These are phyloP conservation scores for Candida maltosa DNA, from an alignment of 805 yeast species.

Conservation along the genomic window DNA sequence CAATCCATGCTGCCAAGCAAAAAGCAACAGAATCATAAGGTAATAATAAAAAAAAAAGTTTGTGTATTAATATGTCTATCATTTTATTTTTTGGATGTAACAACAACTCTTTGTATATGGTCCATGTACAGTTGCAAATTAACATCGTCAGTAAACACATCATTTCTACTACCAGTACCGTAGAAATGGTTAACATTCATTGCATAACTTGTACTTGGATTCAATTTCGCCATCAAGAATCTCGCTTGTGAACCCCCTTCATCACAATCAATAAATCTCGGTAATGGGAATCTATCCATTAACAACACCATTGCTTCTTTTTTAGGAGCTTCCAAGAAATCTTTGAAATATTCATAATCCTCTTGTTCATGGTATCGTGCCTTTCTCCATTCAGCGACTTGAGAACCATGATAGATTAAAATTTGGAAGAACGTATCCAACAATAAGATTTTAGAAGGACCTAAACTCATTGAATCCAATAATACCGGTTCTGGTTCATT, in stretches of 20 bases:
- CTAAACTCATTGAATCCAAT: conserved; percentile 60
- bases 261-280: conserved; percentile 69
- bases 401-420: conserved; percentile 63
- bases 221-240: conserved; percentile 64
- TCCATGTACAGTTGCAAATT: conserved; percentile 57
- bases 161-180: conserved; percentile 13
- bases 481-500: conserved; percentile 61
- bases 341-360: conserved; percentile 57
- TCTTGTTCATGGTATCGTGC: conserved; percentile 59
- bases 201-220: conserved; percentile 58
- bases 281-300: conserved; percentile 67
- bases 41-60: too few relatives aligned
- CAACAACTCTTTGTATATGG: conserved; percentile 38
- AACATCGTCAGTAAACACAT: conserved; percentile 57
- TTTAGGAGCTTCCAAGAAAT: conserved; percentile 59
- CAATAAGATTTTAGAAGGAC: conserved; percentile 53
- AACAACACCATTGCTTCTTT: conserved; percentile 63
- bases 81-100: not conserved
- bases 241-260: conserved; percentile 78
- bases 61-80: not conserved
- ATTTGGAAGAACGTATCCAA: conserved; percentile 71
- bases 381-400: conserved; percentile 65
- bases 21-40: conserved; percentile 1
- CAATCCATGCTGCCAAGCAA: conserved; percentile 1
- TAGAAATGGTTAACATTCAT: conserved; percentile 33